Percentiles rank a stretch among this genome's conserved stretches.
These are phyloP conservation scores for Solanum hybrid DNA, from an alignment of 305 asterid species.

Conservation along the genomic window DNA sequence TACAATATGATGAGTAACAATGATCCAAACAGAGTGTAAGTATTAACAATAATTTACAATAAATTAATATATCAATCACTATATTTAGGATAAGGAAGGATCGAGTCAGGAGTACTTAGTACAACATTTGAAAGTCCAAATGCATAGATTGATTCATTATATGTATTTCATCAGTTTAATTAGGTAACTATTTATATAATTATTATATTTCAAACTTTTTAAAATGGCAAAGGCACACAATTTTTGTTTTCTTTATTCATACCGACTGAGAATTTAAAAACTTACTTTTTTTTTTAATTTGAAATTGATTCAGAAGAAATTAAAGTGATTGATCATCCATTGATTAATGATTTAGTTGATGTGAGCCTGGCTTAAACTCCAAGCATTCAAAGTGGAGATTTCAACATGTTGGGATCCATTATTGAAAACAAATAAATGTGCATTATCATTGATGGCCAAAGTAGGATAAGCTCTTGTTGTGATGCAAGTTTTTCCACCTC, in stretches of 20 bases:
- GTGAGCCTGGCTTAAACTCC: slow-evolving; percentile 52
- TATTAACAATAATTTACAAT: neutral
- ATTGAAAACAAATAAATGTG: slow-evolving; percentile 49
- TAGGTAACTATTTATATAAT: neutral
- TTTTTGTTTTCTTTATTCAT: neutral
- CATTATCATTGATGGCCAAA: slow-evolving; percentile 28
- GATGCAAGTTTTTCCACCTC: slow-evolving; percentile 51
- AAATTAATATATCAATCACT: neutral
- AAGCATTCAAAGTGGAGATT: slow-evolving; percentile 34
- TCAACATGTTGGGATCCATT: slow-evolving; percentile 32
- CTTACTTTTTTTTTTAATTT: neutral
- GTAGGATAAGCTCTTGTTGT: slow-evolving; percentile 61
- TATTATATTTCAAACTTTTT: neutral
- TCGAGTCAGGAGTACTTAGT: neutral
- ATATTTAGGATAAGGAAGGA: neutral
- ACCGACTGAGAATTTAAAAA: neutral
- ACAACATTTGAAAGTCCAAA: neutral
- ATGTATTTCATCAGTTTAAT: neutral
- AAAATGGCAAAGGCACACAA: neutral
- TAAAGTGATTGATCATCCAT: neutral
- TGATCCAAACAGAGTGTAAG: neutral
- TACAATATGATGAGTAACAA: too few relatives aligned
- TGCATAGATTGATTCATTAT: neutral
- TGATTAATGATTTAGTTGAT: slow-evolving; percentile 1
- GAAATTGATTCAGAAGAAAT: neutral